Base-by-base conservation (phyloP, 495 filamentous ascomycete species). In the Massariosphaeria phaeospora region DNA sequence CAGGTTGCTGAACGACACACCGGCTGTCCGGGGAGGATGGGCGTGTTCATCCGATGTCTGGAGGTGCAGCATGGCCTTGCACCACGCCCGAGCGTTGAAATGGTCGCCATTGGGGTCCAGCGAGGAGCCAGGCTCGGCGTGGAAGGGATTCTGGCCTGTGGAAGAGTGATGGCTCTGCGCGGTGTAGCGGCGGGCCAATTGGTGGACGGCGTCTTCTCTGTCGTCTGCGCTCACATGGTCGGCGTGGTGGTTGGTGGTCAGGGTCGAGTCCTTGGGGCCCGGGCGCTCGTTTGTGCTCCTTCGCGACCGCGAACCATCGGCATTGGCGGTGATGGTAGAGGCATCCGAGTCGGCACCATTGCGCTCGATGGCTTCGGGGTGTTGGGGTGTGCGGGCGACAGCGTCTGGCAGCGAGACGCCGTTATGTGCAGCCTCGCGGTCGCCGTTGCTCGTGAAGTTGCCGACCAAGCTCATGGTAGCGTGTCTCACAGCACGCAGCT, bases 21-120 rank as follows among this genome's bases (percentile, higher is more conserved):
- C 74, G 13, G 72, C 70, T 2, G 68, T 71, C 12, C 70, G 65
- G 13, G 55, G 49, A 0, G 69, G 69, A 30, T 35, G 20, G n/a
- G 40, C 50, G 7, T 64, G 36, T 24, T 61, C 43, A 57, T 67
- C 68, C 63, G 58, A 41, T 18, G 47, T 59, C 57, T 58, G 63
- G 10, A 73, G 34, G 39, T 69, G 63, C 44, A 76, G 66, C 42
- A 76, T 55, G 25, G 74, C 76, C 75, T 62, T 79, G 65, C 73
- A 70, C 80, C 80, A 84, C 52, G 77, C 73, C 44, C 80, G 73
- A 6, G 79, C 73, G 50, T 79, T 73, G 65, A 84, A 84, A 51
- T 82, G 70, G 1, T 70, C 69, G 36, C 72, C 73, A 20, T 69
- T 72, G 8, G 80, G 80, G 65, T 84, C 77, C n/a, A 83, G 66